Conservation (phyloP, 2,329 filamentous ascomycete genomes). For the Penicillium sp. region DNA sequence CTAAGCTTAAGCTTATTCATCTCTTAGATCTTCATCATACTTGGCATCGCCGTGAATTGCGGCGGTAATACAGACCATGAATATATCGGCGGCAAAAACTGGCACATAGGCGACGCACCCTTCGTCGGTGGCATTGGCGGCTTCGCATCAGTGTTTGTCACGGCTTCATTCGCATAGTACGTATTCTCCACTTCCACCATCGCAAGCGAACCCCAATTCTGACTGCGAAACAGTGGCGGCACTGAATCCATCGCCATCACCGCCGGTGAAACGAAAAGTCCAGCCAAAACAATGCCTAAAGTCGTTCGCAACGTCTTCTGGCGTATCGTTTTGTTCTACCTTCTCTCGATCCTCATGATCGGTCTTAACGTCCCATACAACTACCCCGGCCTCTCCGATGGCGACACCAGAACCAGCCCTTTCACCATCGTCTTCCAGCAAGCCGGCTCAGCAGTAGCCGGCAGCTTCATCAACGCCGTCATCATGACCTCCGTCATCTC, state of each 20-base stretch:
- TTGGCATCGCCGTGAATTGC: constrained; percentile 58
- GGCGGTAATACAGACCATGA: constrained; percentile 53
- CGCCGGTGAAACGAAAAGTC: constrained; percentile 62
- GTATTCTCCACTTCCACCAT: constrained; percentile 3
- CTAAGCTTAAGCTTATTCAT: constrained; percentile 25
- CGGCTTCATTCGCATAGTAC: constrained; percentile 58
- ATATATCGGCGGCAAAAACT: constrained; percentile 59
- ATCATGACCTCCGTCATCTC: constrained; percentile 58
- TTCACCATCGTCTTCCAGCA: constrained; percentile 61
- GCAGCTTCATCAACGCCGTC: constrained; percentile 59
- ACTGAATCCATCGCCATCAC: constrained; percentile 65
- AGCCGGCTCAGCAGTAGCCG: constrained; percentile 53
- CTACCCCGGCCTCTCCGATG: constrained; percentile 45
- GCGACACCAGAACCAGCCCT: constrained; percentile 48
- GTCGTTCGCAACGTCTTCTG: constrained; percentile 65
- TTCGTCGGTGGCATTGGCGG: constrained; percentile 64
- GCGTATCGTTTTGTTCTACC: constrained; percentile 57
- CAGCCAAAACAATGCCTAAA: constrained; percentile 57
- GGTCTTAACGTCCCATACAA: constrained; percentile 60
- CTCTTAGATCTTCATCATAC: constrained; percentile 55
- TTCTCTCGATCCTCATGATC: constrained; percentile 52
- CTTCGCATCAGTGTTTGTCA: constrained; percentile 62
- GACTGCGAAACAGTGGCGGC: constrained; percentile 44
- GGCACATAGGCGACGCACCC: constrained; percentile 57
- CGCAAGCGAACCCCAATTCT: neutral